phyloP scores from a whole-genome alignment of 345 rosid genomes.

The Hibiscus trionum region DNA sequence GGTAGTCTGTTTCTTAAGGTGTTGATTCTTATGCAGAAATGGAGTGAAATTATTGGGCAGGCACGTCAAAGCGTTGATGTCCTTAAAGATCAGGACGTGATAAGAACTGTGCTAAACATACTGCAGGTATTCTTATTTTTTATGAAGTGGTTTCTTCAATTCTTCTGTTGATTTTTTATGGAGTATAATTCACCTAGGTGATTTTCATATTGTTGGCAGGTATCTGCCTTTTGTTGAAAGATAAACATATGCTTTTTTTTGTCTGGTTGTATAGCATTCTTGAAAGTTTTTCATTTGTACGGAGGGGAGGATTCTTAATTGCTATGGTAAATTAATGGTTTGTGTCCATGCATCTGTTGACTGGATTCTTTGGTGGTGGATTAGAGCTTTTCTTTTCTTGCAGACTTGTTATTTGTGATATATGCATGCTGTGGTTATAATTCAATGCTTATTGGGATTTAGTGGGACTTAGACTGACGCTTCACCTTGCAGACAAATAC shows the following conservation, averaged over 20 bases:
- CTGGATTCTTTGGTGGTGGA: background rate
- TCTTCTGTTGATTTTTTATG: background rate
- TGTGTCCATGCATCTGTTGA: background rate
- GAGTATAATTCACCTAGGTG: background rate
- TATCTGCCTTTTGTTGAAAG: background rate
- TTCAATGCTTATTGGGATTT: background rate
- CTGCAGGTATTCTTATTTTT: constrained; percentile 55
- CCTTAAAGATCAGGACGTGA: constrained; percentile 84
- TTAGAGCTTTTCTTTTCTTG: background rate
- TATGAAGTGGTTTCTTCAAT: background rate
- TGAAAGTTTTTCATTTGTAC: background rate
- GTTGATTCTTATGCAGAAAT: constrained; percentile 57
- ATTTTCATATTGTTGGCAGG: background rate
- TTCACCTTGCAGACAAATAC: constrained; percentile 79
- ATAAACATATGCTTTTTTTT: background rate
- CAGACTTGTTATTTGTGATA: background rate
- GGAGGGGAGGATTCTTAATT: background rate
- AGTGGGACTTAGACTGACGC: background rate
- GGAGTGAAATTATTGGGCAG: constrained; percentile 90
- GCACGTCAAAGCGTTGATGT: constrained; percentile 91
- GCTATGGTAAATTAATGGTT: background rate
- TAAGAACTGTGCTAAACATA: constrained; percentile 85
- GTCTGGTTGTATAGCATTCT: background rate
- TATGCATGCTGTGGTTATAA: background rate
- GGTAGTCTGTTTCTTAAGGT: constrained; percentile 7